Evolutionary conservation across 2,329 filamentous ascomycete genomes (phyloP), one percentile per base, ranked within the genome.

Genomic region (Septoria linicola): DNA sequence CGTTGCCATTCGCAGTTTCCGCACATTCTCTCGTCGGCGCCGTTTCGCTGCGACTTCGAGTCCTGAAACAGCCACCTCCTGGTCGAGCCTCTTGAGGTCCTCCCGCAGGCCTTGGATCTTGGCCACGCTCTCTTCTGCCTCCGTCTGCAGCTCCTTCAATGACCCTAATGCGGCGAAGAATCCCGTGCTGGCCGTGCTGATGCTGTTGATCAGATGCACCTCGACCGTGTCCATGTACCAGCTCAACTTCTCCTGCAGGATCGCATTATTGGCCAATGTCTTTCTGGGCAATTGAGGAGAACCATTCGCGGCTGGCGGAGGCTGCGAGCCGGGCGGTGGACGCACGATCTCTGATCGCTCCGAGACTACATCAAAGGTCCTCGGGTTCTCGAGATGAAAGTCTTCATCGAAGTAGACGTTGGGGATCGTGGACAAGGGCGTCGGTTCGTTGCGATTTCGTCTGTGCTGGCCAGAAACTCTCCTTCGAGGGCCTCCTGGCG

Each of bases 141-240:
- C 93, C 0, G 86, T 86, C 67, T 99, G 92, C 8, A 99, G 76
- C 66, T 96, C 89, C 59, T 89, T 87, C 27, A 99, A 75, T 0
- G 91, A 95, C 0, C 93, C 92, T 1, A 99, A 76, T 0, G 93
- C 93, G 0, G 90, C 91, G 65, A 99, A 99, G 70, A 99, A 99
- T 0, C 92, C 96, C 0, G 89, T 90, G 0, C 93, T 97, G 1
- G 93, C 93, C 0, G 88, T 90, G 2, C 92, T 97, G 57, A 99
- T 99, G 0, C 91, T 96, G 25, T 89, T 89, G 62, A 99, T 96
- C 6, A 99, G 76, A 68, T 99, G 93, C 48, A 99, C 89, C 68
- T 99, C 93, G 17, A 99, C 90, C 0, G 93, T 99, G 68, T 99
- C 93, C 90, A 99, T 96, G 69, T 99, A 99, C 93, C 93, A 99